Conservation (phyloP, 495 filamentous ascomycete species). For the Venustampulla echinocandica region DNA sequence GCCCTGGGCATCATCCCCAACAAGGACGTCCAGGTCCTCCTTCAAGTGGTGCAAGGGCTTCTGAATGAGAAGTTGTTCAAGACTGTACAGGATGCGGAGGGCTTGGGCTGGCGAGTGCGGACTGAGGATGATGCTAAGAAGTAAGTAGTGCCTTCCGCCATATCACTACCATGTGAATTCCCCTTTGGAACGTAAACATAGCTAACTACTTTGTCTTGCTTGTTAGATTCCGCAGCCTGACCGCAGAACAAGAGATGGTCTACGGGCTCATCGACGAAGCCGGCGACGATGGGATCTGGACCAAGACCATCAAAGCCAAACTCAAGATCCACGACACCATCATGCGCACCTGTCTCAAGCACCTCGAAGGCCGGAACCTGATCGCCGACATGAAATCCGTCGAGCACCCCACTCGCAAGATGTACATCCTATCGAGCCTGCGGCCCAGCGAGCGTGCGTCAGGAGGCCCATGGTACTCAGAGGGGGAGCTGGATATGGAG, state of each 20-base stretch:
- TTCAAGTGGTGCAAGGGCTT: conserved; percentile 52
- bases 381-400: conserved; percentile 53
- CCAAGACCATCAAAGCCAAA: conserved; percentile 62
- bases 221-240: conserved; percentile 55
- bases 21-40: conserved; percentile 46
- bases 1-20: conserved; percentile 52
- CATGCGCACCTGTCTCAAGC: conserved; percentile 66
- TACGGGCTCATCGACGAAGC: conserved; percentile 80
- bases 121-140: conserved; percentile 62
- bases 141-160: conserved; percentile 44
- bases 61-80: conserved; percentile 61
- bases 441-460: conserved; percentile 79
- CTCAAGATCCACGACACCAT: conserved; percentile 72
- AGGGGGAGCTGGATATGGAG: conserved; percentile 74
- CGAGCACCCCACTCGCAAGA: conserved; percentile 59
- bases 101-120: conserved; percentile 57
- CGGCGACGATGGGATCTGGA: conserved; percentile 78
- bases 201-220: neutral
- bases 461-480: conserved; percentile 88
- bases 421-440: conserved; percentile 73
- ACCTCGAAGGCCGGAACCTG: conserved; percentile 55
- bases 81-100: conserved; percentile 44
- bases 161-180: too few species aligned
- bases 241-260: conserved; percentile 65
- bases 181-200: neutral